phyloP scores from a whole-genome alignment of 106 monocot genomes.

The Allium fistulosum region DNA sequence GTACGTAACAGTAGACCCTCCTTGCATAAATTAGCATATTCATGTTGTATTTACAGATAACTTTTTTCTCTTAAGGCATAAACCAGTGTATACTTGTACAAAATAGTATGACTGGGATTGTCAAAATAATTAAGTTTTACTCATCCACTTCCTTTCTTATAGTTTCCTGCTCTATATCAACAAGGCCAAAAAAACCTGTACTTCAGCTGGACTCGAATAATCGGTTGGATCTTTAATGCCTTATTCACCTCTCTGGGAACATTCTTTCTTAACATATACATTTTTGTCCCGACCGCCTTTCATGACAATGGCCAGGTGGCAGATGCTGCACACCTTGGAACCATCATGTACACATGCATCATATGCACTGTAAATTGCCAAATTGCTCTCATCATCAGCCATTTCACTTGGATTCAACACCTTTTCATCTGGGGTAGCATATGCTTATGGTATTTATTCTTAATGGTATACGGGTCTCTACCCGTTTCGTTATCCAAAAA shows the following conservation, averaged over 20 bases:
- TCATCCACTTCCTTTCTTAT: not conserved
- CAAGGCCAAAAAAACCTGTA: constrained; percentile 14
- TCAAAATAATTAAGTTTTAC: too few species aligned
- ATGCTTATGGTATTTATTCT: constrained; percentile 6
- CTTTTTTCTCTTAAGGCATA: too few species aligned
- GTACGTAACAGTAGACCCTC: too few species aligned
- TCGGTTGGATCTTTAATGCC: constrained; percentile 23
- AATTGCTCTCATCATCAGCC: constrained; percentile 17
- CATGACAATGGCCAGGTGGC: constrained; percentile 3
- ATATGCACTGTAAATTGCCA: constrained; percentile 17
- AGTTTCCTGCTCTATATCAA: constrained; percentile 20
- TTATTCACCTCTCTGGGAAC: constrained; percentile 10
- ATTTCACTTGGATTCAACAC: constrained; percentile 31
- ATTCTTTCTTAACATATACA: constrained; percentile 7
- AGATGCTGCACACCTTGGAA: constrained; percentile 5
- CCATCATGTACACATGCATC: constrained; percentile 14
- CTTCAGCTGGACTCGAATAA: constrained; percentile 15
- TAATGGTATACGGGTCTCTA: constrained; percentile 18
- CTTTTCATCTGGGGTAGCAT: constrained; percentile 25
- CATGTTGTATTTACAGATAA: too few species aligned
- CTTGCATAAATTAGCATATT: too few species aligned
- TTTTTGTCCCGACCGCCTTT: constrained; percentile 6
- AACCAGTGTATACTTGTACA: too few species aligned
- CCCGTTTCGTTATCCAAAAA: not conserved
- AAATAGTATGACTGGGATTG: too few species aligned